Conservation (phyloP, 345 rosid genomes). For the Syzygium jambos region DNA sequence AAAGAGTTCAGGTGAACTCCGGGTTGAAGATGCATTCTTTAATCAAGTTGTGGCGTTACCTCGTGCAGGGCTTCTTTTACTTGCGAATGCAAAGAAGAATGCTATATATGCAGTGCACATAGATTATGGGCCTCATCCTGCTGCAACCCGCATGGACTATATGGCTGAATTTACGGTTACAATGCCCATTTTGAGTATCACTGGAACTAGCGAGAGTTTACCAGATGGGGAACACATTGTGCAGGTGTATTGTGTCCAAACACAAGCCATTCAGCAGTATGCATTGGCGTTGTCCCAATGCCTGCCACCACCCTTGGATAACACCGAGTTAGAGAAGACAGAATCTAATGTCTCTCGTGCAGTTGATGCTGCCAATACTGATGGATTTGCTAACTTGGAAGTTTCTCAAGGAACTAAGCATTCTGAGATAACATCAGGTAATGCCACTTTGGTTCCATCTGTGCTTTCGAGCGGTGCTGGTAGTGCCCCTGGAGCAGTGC, state of each 20-base stretch:
- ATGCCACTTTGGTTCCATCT: constrained; percentile 5
- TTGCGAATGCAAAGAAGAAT: constrained; percentile 71
- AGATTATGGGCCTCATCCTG: constrained; percentile 59
- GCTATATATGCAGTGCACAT: constrained; percentile 62
- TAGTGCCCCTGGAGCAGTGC: constrained; percentile 9
- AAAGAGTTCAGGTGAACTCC: constrained; percentile 41
- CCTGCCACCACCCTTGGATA: constrained; percentile 49
- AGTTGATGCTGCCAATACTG: constrained; percentile 18
- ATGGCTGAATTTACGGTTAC: constrained; percentile 70
- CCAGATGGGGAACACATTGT: constrained; percentile 46
- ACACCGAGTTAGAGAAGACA: constrained; percentile 38
- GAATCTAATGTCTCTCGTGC: constrained; percentile 25
- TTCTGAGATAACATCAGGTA: constrained; percentile 12
- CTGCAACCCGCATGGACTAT: constrained; percentile 57
- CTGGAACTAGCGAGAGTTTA: constrained; percentile 61
- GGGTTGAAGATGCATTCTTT: constrained; percentile 51
- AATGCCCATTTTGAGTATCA: constrained; percentile 71
- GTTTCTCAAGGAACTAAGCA: constrained; percentile 20
- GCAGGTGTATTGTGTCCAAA: constrained; percentile 70
- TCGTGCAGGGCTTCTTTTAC: constrained; percentile 43
- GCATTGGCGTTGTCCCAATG: constrained; percentile 63
- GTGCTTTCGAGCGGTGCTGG: constrained; percentile 16
- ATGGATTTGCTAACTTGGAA: constrained; percentile 17
- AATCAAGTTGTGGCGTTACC: constrained; percentile 64
- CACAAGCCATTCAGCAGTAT: constrained; percentile 76